A percentile compares a stretch with the other conserved stretches of the same genome.
These are phyloP conservation scores for Stemphylium vesicarium DNA, from an alignment of 2,329 filamentous ascomycete species.

Conservation along the genomic window DNA sequence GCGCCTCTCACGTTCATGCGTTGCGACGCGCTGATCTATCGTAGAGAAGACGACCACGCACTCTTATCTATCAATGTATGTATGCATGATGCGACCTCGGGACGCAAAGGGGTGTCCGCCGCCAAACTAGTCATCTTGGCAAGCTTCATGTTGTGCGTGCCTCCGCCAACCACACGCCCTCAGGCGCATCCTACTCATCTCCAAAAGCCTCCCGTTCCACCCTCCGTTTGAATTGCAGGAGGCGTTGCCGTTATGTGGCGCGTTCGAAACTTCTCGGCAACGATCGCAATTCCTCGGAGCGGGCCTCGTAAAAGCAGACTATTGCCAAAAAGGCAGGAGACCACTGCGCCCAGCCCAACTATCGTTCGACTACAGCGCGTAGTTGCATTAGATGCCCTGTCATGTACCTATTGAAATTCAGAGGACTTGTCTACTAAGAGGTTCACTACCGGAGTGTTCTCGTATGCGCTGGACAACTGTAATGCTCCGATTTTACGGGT, in stretches of 20 bases:
- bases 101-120: too few species aligned
- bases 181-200: not conserved
- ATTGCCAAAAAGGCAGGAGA: slow-evolving; percentile 24
- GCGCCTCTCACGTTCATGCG: not conserved
- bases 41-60: too few species aligned
- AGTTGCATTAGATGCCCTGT: slow-evolving; percentile 6
- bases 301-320: slow-evolving; percentile 6
- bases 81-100: too few species aligned
- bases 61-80: too few species aligned
- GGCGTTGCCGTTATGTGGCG: not conserved
- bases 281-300: slow-evolving; percentile 1
- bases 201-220: not conserved
- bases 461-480: slow-evolving; percentile 10
- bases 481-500: slow-evolving; percentile 18
- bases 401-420: slow-evolving; percentile 6
- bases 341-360: slow-evolving; percentile 18
- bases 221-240: not conserved
- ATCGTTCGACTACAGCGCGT: slow-evolving; percentile 11
- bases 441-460: slow-evolving; percentile 2
- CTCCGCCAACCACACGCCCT: slow-evolving; percentile 4
- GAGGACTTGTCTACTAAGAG: not conserved
- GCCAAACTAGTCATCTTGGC: too few species aligned
- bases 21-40: not conserved
- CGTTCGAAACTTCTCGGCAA: not conserved
- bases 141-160: not conserved